Conservation (phyloP, 225 moss, liverwort and hornwort genomes). For the Takakia lepidozioides region DNA sequence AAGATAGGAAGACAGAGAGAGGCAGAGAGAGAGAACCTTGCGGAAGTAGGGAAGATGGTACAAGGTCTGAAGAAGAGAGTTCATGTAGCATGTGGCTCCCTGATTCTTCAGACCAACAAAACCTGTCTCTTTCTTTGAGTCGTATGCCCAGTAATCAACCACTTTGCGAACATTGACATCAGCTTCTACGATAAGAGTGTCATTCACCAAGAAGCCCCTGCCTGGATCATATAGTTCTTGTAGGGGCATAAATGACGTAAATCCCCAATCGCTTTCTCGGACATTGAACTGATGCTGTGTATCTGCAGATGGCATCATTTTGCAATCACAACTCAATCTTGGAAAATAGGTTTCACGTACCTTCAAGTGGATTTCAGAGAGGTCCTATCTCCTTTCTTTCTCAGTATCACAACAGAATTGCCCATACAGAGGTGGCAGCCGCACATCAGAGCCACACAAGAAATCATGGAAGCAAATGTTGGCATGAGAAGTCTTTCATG, state of each 20-base stretch:
- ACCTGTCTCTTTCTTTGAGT: conserved; percentile 99
- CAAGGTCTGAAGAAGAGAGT: conserved; percentile 96
- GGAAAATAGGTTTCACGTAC: no score
- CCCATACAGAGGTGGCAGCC: no score
- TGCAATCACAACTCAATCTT: no score
- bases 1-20: not conserved
- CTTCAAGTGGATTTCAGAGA: no score
- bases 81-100: conserved; percentile 99
- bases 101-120: conserved; percentile 99
- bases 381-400: no score
- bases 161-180: conserved; percentile 99
- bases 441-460: no score
- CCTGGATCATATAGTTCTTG: conserved; percentile 89
- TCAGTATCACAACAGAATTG: no score
- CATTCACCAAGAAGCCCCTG: conserved; percentile 90
- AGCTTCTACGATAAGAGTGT: conserved; percentile 93
- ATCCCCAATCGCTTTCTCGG: conserved; percentile 98
- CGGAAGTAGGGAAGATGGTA: conserved; percentile 97
- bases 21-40: conserved; percentile 47
- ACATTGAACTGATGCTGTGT: conserved; percentile 99
- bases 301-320: conserved; percentile 53
- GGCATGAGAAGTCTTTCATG: no score
- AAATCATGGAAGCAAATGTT: no score
- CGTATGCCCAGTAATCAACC: conserved; percentile 99
- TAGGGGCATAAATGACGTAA: conserved; percentile 97